Base-by-base conservation (phyloP, 179 eudicot species). In the Camellia oleifera region DNA sequence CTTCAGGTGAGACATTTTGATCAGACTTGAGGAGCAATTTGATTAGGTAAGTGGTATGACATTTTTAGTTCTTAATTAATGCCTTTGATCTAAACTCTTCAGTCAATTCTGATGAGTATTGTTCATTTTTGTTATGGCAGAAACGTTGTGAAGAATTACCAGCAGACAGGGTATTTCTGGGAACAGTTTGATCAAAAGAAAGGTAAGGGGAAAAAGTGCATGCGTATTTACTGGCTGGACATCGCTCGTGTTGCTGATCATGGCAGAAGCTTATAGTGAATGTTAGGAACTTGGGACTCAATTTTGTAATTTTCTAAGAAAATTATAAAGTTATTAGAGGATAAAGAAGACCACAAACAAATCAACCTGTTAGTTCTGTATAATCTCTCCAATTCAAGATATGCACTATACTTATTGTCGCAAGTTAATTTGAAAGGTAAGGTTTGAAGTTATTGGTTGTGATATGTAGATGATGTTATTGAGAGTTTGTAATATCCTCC, bases 181-280 rank as follows among this genome's bases (percentile, higher is more conserved):
- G 99, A 95, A 78, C 99, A 94, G 82, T 94, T 88, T 83, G 97
- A 95, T 84, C 98, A 95, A 86, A 90, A 88, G 78, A 90, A 86
- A 12, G 98, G 98, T 14, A 92, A 89, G 44, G 99, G 44, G 99
- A 98, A 94, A 92, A 89, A 97, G 98, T 15, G 87, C 94, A 2
- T 94, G 23, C 23, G n/a, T n/a, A n/a, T n/a, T n/a, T n/a, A n/a
- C n/a, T n/a, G n/a, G n/a, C n/a, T n/a, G n/a, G 23, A 20, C 23
- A 20, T 20, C 23, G 23, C 23, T n/a, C 23, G 23, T 20, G 23
- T 20, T 20, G 20, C 85, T 94, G 80, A 89, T 94, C 73, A 95
- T 95, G 96, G 92, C 96, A n/a, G n/a, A n/a, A n/a, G 87, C 84
- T 80, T 95, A 91, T 75, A 85, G 81, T 65, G 88, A 87, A 66